phyloP scores from a whole-genome alignment of 805 yeast species.

The Jamesozyma piceae region DNA sequence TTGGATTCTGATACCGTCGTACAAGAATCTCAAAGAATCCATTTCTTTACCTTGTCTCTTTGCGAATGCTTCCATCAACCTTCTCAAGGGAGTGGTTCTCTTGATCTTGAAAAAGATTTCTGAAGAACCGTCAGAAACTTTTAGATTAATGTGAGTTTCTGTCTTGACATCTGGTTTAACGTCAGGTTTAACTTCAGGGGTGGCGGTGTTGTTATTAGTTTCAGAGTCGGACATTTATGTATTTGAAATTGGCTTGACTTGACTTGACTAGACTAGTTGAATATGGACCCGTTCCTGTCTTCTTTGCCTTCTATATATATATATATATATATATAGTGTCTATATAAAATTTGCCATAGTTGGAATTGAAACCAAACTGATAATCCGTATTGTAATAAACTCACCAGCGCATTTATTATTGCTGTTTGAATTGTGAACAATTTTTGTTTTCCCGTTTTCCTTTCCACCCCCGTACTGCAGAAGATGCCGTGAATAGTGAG shows the following conservation, averaged over 20 bases:
- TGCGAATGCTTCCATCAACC: slow-evolving; percentile 96
- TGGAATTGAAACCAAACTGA: too few relatives aligned
- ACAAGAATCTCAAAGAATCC: slow-evolving; percentile 74
- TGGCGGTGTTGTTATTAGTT: slow-evolving; percentile 3
- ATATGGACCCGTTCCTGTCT: too few relatives aligned
- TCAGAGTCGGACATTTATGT: slow-evolving; percentile 23
- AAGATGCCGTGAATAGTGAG: not conserved
- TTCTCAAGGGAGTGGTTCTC: slow-evolving; percentile 80
- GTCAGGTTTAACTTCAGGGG: slow-evolving; percentile 32
- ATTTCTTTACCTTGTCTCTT: slow-evolving; percentile 91
- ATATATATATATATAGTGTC: too few relatives aligned
- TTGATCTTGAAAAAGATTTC: slow-evolving; percentile 95
- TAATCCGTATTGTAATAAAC: too few relatives aligned
- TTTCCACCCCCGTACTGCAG: too few relatives aligned
- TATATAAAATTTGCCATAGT: too few relatives aligned
- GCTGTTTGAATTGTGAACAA: too few relatives aligned
- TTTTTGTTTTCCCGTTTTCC: not conserved
- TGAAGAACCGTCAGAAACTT: slow-evolving; percentile 87
- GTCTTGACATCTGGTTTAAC: slow-evolving; percentile 45
- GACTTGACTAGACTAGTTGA: not conserved
- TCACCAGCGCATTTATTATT: too few relatives aligned
- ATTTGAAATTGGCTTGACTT: too few relatives aligned
- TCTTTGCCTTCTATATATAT: too few relatives aligned
- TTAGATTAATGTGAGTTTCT: slow-evolving; percentile 83
- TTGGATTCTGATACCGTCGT: slow-evolving; percentile 85